Percentiles rank a stretch among this genome's conserved stretches.
phyloP scores from a whole-genome alignment of 805 yeast species.

The Torulaspora delbrueckii region DNA sequence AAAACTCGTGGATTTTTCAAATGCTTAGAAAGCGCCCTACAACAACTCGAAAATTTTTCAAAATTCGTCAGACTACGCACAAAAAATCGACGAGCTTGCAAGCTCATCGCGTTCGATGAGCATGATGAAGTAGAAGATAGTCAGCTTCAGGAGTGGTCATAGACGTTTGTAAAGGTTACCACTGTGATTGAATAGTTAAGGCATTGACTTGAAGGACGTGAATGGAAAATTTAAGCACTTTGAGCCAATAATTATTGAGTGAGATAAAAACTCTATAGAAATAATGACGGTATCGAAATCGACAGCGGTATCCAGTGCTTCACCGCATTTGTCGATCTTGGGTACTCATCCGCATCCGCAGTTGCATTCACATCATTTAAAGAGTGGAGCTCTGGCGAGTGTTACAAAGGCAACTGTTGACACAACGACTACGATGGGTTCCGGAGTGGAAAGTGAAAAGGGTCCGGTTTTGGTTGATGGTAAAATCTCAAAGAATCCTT shows the following conservation, averaged over 20 bases:
- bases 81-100: conserved; percentile 4
- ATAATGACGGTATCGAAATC: conserved; percentile 22
- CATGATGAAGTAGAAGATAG: background rate
- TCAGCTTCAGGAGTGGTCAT: background rate
- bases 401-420: conserved; percentile 15
- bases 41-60: conserved; percentile 7
- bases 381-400: conserved; percentile 19
- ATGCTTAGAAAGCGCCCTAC: conserved; percentile 8
- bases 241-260: background rate
- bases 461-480: background rate
- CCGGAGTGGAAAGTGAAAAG: conserved; percentile 1
- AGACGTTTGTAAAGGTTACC: background rate
- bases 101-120: conserved; percentile 9
- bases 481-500: conserved; percentile 37
- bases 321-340: conserved; percentile 18
- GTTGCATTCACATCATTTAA: conserved; percentile 22
- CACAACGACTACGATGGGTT: conserved; percentile 6
- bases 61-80: conserved; percentile 5
- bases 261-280: background rate
- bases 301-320: conserved; percentile 14
- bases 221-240: background rate
- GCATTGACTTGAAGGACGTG: background rate
- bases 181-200: background rate
- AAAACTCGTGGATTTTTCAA: conserved; percentile 4
- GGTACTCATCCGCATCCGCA: conserved; percentile 25